Conservation (phyloP, 2,329 filamentous ascomycete genomes). For the Aphanoascus verrucosus region DNA sequence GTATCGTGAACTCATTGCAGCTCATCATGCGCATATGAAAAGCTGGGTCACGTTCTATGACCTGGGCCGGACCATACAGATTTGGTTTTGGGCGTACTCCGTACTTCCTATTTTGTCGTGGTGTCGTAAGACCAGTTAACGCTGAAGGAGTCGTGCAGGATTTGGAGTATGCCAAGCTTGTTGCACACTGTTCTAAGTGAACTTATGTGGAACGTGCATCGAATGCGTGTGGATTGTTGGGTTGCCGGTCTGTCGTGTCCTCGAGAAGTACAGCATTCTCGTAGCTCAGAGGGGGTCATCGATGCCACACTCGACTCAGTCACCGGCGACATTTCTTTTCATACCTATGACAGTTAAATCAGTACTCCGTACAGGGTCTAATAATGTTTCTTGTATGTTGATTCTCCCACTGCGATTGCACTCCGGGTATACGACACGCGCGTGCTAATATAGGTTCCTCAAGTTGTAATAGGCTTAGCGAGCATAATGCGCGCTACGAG, state of each 20-base stretch:
- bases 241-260: neutral
- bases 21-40: slow-evolving; percentile 1
- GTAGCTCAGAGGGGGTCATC: too few species aligned
- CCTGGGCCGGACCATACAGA: neutral
- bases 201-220: neutral
- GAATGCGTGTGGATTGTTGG: neutral
- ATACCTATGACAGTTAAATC: neutral
- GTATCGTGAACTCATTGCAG: slow-evolving; percentile 2
- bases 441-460: neutral
- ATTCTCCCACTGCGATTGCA: neutral
- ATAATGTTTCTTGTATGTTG: neutral
- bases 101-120: neutral
- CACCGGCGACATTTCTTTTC: neutral
- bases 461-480: neutral
- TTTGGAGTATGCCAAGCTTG: neutral
- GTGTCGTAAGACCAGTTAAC: neutral
- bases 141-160: neutral
- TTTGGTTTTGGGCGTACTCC: neutral
- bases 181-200: neutral
- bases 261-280: neutral
- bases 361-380: neutral
- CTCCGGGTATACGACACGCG: neutral
- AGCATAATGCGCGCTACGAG: neutral
- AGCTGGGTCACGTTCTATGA: neutral
- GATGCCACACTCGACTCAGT: too few species aligned